Percentiles rank a stretch among this genome's conserved stretches.
phyloP scores from a whole-genome alignment of 495 filamentous ascomycete genomes.

The Aspergillus nidulans region DNA sequence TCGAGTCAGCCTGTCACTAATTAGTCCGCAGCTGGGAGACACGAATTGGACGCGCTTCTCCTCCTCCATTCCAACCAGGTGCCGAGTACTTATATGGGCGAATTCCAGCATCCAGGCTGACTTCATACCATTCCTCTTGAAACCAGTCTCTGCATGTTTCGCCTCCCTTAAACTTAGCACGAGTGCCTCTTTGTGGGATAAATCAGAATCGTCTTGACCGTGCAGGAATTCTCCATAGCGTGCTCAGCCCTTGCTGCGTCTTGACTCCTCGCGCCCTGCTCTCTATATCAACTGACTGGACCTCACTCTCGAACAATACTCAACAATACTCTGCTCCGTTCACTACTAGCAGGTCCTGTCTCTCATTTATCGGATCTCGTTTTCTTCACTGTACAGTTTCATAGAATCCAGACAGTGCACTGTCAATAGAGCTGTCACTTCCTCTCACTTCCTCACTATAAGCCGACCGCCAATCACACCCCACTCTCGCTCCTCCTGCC shows the following conservation, averaged over 20 bases:
- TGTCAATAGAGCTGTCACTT: not conserved
- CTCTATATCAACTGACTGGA: not conserved
- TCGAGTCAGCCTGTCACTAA: constrained; percentile 1
- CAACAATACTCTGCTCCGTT: constrained; percentile 1
- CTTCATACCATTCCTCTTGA: not conserved
- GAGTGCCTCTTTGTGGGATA: not conserved
- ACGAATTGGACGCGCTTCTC: constrained; percentile 19
- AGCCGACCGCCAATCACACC: constrained; percentile 8
- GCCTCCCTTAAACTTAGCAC: constrained; percentile 2
- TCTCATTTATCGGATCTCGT: constrained; percentile 1
- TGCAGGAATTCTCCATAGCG: constrained; percentile 12
- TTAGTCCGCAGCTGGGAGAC: constrained; percentile 2
- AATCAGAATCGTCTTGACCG: constrained; percentile 7
- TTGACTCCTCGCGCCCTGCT: not conserved
- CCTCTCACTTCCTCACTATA: not conserved
- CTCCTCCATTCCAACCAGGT: not conserved
- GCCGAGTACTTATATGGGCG: constrained; percentile 2
- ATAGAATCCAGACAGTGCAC: not conserved
- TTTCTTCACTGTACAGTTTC: not conserved
- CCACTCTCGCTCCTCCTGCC: constrained; percentile 5
- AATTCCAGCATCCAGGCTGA: constrained; percentile 9
- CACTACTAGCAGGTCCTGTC: not conserved
- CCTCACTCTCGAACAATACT: not conserved
- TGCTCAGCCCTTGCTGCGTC: constrained; percentile 10
- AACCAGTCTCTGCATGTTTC: constrained; percentile 14